Evolutionary conservation across 2,329 filamentous ascomycete genomes (phyloP).

Genomic region (Curvularia lunata): DNA sequence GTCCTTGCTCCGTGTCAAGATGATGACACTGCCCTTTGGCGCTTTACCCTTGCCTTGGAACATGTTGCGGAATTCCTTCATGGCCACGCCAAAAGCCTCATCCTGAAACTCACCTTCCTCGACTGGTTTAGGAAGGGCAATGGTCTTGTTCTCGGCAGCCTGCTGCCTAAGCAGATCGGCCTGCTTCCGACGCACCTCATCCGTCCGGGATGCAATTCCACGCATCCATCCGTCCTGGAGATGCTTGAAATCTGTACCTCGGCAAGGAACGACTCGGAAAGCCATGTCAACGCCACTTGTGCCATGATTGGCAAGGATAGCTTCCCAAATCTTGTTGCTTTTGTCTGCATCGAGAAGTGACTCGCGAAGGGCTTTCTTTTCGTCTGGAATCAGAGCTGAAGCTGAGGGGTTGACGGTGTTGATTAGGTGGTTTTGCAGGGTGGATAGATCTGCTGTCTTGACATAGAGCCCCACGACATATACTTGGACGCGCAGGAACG

Average conservation of each 20-base stretch:
- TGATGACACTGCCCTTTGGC: conserved; percentile 78
- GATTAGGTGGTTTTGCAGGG: conserved; percentile 79
- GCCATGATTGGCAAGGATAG: conserved; percentile 66
- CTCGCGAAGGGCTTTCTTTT: conserved; percentile 75
- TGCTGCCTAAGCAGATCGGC: conserved; percentile 51
- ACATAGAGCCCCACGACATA: conserved; percentile 96
- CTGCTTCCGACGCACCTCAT: conserved; percentile 53
- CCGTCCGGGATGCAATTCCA: conserved; percentile 76
- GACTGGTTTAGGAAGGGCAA: conserved; percentile 41
- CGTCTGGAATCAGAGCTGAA: conserved; percentile 80
- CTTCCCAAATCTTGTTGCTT: conserved; percentile 76
- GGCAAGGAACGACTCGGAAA: conserved; percentile 85
- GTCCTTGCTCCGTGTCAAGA: conserved; percentile 70
- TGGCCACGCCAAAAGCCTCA: conserved; percentile 75
- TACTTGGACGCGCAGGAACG: conserved; percentile 87
- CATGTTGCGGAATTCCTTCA: conserved; percentile 79
- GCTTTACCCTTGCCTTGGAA: conserved; percentile 80
- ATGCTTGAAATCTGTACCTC: conserved; percentile 93
- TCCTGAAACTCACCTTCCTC: conserved; percentile 64
- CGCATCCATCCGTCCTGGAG: conserved; percentile 89
- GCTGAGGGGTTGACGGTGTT: conserved; percentile 77
- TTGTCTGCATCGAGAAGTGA: conserved; percentile 72
- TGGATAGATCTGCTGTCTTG: conserved; percentile 78
- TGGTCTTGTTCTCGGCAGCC: conserved; percentile 47
- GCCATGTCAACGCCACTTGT: conserved; percentile 68